These are phyloP conservation scores for Gloeophyllum trabeum DNA, from an alignment of 768 basidiomycete species.

Conservation along the genomic window DNA sequence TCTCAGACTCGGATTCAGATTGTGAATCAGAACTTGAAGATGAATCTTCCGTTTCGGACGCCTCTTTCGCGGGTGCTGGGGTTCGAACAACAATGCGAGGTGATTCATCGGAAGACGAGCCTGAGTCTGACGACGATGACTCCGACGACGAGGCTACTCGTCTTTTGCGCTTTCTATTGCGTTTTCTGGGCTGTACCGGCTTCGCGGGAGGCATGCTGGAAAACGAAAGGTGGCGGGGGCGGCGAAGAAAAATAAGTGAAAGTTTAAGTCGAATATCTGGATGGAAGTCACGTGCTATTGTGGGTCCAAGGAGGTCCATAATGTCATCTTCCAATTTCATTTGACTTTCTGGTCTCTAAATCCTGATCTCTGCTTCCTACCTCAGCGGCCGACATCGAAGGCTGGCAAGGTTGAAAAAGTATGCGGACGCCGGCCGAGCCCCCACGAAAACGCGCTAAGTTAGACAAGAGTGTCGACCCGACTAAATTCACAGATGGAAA, in stretches of 20 bases:
- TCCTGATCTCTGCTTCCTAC: too few species aligned
- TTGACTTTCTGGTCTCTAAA: too few species aligned
- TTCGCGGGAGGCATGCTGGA: constrained; percentile 13
- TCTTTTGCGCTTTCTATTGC: constrained; percentile 22
- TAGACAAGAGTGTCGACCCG: constrained; percentile 4
- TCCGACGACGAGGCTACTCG: constrained; percentile 19
- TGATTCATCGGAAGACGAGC: constrained; percentile 8
- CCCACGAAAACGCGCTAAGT: constrained; percentile 4
- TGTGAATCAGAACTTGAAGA: constrained; percentile 8
- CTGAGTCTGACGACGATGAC: constrained; percentile 13
- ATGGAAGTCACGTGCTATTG: too few species aligned
- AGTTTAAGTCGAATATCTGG: too few species aligned
- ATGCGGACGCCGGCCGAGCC: constrained; percentile 6
- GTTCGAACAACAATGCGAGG: constrained; percentile 6
- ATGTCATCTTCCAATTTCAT: too few species aligned
- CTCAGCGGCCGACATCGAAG: too few species aligned
- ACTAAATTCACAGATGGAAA: constrained; percentile 5
- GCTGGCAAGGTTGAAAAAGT: too few species aligned
- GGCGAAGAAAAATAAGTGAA: too few species aligned
- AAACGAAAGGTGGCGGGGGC: too few species aligned
- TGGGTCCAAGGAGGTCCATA: too few species aligned
- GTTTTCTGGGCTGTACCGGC: constrained; percentile 13
- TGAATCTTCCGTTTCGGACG: constrained; percentile 3
- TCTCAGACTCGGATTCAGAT: constrained; percentile 8
- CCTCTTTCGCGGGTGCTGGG: constrained; percentile 4